Conservation (phyloP, 2,329 filamentous ascomycete genomes). For the Thielaviopsis populi region DNA sequence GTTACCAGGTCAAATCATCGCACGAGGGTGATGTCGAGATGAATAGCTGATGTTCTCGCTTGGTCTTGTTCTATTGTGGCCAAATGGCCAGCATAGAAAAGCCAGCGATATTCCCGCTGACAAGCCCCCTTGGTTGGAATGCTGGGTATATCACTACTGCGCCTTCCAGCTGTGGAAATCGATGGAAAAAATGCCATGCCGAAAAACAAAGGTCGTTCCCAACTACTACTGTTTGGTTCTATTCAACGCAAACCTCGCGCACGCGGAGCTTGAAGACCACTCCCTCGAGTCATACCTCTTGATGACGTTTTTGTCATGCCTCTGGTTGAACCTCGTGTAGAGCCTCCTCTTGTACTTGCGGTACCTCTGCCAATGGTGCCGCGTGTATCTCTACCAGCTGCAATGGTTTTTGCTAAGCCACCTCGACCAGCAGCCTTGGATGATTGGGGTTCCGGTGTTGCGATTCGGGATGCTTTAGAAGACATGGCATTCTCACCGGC, state of each 20-base stretch:
- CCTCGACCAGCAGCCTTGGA: slow-evolving; percentile 34
- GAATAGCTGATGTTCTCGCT: slow-evolving; percentile 21
- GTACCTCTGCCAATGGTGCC: slow-evolving; percentile 23
- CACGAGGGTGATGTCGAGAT: slow-evolving; percentile 24
- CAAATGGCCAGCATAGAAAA: not conserved
- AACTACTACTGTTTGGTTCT: not conserved
- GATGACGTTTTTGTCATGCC: not conserved
- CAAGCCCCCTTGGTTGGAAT: not conserved
- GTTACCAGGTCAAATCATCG: slow-evolving; percentile 20
- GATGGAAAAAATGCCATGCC: not conserved
- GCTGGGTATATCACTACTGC: not conserved
- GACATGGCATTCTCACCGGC: slow-evolving; percentile 71
- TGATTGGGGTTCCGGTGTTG: slow-evolving; percentile 26
- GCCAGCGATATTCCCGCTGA: not conserved
- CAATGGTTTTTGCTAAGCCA: slow-evolving; percentile 13
- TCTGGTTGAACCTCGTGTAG: slow-evolving; percentile 19
- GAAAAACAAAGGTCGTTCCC: not conserved
- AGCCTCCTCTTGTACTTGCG: slow-evolving; percentile 6
- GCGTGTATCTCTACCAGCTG: slow-evolving; percentile 23
- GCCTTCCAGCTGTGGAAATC: not conserved
- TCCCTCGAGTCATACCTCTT: slow-evolving; percentile 26
- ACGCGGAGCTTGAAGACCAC: slow-evolving; percentile 32
- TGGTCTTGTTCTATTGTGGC: not conserved
- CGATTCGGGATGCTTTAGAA: slow-evolving; percentile 34
- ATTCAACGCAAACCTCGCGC: slow-evolving; percentile 27